These are phyloP conservation scores for Durio zibethinus DNA, from an alignment of 345 rosid species.

Conservation along the genomic window DNA sequence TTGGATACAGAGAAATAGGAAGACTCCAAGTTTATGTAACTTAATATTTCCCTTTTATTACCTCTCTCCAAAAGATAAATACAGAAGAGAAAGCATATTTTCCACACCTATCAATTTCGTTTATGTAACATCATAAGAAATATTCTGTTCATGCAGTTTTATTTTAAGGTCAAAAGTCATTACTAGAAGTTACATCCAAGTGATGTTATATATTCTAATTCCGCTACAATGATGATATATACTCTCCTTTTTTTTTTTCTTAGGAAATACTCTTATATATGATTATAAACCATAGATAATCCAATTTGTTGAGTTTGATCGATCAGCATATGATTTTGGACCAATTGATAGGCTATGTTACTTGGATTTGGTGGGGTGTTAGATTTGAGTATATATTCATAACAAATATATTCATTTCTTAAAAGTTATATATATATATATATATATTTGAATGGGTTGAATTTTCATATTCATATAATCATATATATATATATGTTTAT, in stretches of 20 bases:
- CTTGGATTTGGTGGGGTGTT: too few relatives aligned
- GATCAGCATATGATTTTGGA: neutral
- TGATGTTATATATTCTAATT: neutral
- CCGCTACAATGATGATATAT: neutral
- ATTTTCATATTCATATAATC: too few relatives aligned
- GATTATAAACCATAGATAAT: neutral
- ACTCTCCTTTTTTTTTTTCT: too few relatives aligned
- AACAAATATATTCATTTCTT: too few relatives aligned
- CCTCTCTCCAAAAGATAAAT: constrained; percentile 13
- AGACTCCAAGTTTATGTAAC: constrained; percentile 1
- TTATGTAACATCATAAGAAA: neutral
- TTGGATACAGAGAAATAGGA: neutral
- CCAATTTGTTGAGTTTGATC: neutral
- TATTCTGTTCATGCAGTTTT: neutral
- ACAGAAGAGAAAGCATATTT: constrained; percentile 24
- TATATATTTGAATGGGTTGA: too few relatives aligned
- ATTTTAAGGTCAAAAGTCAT: neutral
- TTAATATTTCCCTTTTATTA: neutral
- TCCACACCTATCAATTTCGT: neutral
- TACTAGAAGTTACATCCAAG: too few relatives aligned
- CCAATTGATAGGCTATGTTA: neutral
- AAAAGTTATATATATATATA: too few relatives aligned
- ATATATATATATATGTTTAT: too few relatives aligned
- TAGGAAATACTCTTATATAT: neutral
- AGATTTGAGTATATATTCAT: too few relatives aligned